Evolutionary conservation across 2,329 filamentous ascomycete species (phyloP), one percentile per base, ranked within the genome.

Genomic region (Exophiala bonariae): DNA sequence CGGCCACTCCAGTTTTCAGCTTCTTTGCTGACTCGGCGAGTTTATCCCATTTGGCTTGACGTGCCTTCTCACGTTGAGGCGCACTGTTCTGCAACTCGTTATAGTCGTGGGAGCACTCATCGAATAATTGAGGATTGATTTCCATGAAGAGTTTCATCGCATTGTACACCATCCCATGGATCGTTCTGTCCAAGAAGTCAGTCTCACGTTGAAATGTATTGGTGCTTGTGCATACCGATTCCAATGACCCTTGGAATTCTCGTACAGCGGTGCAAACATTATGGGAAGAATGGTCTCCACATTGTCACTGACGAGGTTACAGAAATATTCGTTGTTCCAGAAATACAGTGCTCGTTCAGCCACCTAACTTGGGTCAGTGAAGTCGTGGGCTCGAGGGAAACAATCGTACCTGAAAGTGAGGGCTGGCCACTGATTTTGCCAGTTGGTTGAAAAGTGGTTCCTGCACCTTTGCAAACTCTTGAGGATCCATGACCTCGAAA

Each of bases 91-190:
- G 92, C 62, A 93, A 86, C 68, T 97, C 92, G 4, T 91, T 95
- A 70, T 99, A 99, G 56, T 97, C 91, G 64, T 96, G 92, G 28
- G 93, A 96, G 72, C 93, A 99, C 65, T 99, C 93, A 61, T 99
- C 93, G 62, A 99, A 99, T 17, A 99, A 81, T 67, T 96, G 91
- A 8, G 93, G 93, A 67, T 97, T 97, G 63, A 99, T 96, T 68
- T 99, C 93, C 93, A 99, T 99, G 70, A 99, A 99, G 30, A 99
- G 81, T 69, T 99, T 99, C 93, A 99, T 97, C 47, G 93, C 93
- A 63, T 97, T 99, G 69, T 97, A 97, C 9, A 99, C 93, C 92
- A 99, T 97, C 66, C 93, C 93, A 65, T 99, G 93, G 59, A 99
- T 99, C 6, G 93, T 99, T 63, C 93, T 18, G 54, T 76, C 61